Conservation (phyloP, 495 filamentous ascomycete genomes). For the Pseudomonodictys pantanalensis region DNA sequence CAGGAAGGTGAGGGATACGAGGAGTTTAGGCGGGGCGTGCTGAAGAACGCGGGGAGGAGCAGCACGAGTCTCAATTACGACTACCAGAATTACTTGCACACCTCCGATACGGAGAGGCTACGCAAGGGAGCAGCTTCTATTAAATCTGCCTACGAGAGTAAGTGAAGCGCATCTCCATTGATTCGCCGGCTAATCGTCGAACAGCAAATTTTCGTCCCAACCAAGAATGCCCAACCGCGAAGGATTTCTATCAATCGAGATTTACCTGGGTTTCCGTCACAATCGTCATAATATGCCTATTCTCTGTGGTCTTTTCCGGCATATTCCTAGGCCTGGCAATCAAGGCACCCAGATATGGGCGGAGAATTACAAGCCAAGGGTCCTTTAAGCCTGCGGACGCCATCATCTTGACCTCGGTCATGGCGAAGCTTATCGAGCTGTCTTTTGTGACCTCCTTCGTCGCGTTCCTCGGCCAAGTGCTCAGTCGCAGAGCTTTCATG, state of each 20-base stretch:
- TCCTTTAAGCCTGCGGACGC: conserved; percentile 55
- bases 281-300: conserved; percentile 60
- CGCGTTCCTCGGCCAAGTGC: conserved; percentile 66
- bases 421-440: conserved; percentile 73
- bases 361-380: conserved; percentile 48
- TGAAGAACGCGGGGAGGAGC: conserved; percentile 6
- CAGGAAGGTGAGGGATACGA: conserved; percentile 13
- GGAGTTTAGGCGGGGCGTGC: conserved; percentile 12
- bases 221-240: conserved; percentile 34
- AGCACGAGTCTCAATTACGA: conserved; percentile 2
- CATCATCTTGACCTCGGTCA: conserved; percentile 57
- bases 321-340: conserved; percentile 61
- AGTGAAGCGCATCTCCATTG: neutral
- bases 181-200: neutral
- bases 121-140: conserved; percentile 20
- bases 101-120: conserved; percentile 19
- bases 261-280: conserved; percentile 57
- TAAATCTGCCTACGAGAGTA: conserved; percentile 30
- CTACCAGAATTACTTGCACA: conserved; percentile 19
- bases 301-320: conserved; percentile 64
- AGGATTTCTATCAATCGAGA: conserved; percentile 40
- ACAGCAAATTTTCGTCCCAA: conserved; percentile 29
- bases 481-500: conserved; percentile 61
- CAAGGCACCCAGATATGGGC: conserved; percentile 58
- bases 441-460: conserved; percentile 77